These are phyloP conservation scores for Pisolithus albus DNA, from an alignment of 768 basidiomycete species.

Conservation along the genomic window DNA sequence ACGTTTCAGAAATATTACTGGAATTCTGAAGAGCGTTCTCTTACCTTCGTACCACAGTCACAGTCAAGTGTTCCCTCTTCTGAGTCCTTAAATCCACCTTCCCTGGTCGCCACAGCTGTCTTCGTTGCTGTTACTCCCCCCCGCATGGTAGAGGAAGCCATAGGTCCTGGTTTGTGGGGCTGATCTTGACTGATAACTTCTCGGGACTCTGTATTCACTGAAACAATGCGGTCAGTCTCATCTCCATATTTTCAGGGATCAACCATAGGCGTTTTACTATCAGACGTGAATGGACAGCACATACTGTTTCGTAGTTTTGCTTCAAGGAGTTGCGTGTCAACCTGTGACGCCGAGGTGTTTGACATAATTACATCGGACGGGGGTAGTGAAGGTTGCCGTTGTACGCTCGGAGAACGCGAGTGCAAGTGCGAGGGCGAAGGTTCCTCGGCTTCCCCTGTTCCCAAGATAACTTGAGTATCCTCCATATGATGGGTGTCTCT, in stretches of 20 bases:
- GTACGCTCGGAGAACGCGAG: constrained; percentile 13
- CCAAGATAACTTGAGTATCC: constrained; percentile 44
- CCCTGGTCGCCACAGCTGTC: neutral
- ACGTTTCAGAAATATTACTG: neutral
- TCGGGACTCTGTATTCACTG: constrained; percentile 30
- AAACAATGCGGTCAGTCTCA: neutral
- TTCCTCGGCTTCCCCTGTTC: constrained; percentile 26
- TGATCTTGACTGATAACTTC: constrained; percentile 6
- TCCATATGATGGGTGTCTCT: constrained; percentile 30
- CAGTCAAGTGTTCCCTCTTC: constrained; percentile 48
- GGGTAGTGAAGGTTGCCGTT: constrained; percentile 17
- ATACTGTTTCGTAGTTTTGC: constrained; percentile 18
- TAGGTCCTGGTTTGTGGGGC: constrained; percentile 29
- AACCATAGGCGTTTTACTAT: constrained; percentile 38
- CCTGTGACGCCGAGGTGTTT: constrained; percentile 18
- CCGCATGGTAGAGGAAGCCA: neutral
- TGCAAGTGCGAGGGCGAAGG: constrained; percentile 19
- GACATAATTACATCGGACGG: constrained; percentile 22
- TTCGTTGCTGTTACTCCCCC: neutral
- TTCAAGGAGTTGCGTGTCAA: constrained; percentile 37
- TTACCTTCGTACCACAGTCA: constrained; percentile 59
- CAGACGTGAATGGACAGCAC: constrained; percentile 15
- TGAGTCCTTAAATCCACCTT: constrained; percentile 5
- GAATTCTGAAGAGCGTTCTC: constrained; percentile 7
- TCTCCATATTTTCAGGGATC: neutral